Percentiles rank a stretch among this genome's conserved stretches.
Conservation (phyloP, 148 eudicot genomes). For the Agrostemma githago region DNA sequence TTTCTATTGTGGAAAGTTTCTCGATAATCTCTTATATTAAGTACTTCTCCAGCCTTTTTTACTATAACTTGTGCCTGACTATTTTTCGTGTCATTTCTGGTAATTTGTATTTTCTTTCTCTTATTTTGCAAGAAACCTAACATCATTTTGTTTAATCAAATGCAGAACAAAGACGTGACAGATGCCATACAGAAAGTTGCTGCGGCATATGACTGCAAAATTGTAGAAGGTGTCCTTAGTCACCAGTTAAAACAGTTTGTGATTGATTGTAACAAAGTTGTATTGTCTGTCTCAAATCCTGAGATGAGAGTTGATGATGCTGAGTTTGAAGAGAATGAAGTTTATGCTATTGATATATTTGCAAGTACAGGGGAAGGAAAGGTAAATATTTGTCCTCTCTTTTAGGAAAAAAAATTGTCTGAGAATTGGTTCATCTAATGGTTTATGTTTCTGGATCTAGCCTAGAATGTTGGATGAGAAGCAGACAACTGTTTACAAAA, state of each 20-base stretch:
- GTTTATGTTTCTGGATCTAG: conserved; percentile 32
- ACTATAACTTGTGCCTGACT: not conserved
- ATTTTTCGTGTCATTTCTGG: not conserved
- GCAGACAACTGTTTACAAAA: conserved; percentile 78
- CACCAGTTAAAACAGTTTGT: conserved; percentile 91
- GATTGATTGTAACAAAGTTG: conserved; percentile 88
- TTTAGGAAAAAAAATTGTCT: not conserved
- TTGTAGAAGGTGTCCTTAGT: conserved; percentile 89
- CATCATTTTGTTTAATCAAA: conserved; percentile 1
- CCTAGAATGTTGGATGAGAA: conserved; percentile 89
- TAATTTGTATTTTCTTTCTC: not conserved
- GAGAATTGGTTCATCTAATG: not conserved
- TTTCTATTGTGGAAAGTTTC: not conserved
- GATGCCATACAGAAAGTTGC: conserved; percentile 96
- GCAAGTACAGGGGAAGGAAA: conserved; percentile 84
- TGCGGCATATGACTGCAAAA: conserved; percentile 86
- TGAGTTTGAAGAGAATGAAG: conserved; percentile 91
- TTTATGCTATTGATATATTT: conserved; percentile 71
- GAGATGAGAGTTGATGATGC: conserved; percentile 83
- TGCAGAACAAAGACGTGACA: conserved; percentile 76
- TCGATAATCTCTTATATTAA: not conserved
- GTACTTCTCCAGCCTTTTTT: not conserved
- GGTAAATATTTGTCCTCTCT: conserved; percentile 28
- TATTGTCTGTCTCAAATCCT: conserved; percentile 61
- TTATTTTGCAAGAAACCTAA: not conserved